Evolutionary conservation across 2,329 filamentous ascomycete genomes (phyloP).

Genomic region (Lanzia echinophila): DNA sequence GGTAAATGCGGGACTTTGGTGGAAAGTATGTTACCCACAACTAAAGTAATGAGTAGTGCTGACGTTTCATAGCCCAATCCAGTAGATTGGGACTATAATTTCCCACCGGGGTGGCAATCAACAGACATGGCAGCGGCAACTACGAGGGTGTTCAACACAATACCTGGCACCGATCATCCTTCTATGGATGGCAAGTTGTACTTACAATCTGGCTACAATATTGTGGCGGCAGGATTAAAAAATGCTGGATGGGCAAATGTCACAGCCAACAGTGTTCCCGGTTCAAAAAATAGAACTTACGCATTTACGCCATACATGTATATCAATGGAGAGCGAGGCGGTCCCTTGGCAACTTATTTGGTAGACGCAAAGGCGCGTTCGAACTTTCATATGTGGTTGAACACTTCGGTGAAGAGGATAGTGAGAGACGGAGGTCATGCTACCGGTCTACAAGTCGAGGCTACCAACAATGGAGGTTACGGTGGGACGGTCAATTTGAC

Average conservation of each 20-base stretch:
- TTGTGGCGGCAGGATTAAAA: slow-evolving; percentile 52
- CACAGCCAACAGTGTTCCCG: slow-evolving; percentile 49
- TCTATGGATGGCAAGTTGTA: slow-evolving; percentile 62
- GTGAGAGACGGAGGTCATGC: slow-evolving; percentile 54
- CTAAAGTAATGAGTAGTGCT: slow-evolving; percentile 4
- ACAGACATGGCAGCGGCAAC: slow-evolving; percentile 54
- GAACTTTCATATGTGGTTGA: slow-evolving; percentile 62
- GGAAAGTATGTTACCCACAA: slow-evolving; percentile 39
- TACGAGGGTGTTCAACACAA: slow-evolving; percentile 58
- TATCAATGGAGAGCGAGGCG: slow-evolving; percentile 56
- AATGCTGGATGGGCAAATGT: slow-evolving; percentile 57
- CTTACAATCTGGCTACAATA: slow-evolving; percentile 58
- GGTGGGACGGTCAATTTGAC: slow-evolving; percentile 55
- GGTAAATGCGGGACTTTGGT: slow-evolving; percentile 63
- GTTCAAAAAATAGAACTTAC: slow-evolving; percentile 59
- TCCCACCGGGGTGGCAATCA: slow-evolving; percentile 64
- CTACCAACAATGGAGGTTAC: slow-evolving; percentile 45
- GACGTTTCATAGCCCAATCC: slow-evolving; percentile 43
- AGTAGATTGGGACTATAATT: slow-evolving; percentile 65
- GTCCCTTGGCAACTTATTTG: slow-evolving; percentile 66
- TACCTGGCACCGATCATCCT: slow-evolving; percentile 60
- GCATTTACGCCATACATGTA: slow-evolving; percentile 63
- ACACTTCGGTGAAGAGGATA: slow-evolving; percentile 61
- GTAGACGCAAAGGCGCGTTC: slow-evolving; percentile 49
- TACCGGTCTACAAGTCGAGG: slow-evolving; percentile 63